Evolutionary conservation across 1,284 basidiomycete species (phyloP).

Genomic region (Pterulicium gracile): DNA sequence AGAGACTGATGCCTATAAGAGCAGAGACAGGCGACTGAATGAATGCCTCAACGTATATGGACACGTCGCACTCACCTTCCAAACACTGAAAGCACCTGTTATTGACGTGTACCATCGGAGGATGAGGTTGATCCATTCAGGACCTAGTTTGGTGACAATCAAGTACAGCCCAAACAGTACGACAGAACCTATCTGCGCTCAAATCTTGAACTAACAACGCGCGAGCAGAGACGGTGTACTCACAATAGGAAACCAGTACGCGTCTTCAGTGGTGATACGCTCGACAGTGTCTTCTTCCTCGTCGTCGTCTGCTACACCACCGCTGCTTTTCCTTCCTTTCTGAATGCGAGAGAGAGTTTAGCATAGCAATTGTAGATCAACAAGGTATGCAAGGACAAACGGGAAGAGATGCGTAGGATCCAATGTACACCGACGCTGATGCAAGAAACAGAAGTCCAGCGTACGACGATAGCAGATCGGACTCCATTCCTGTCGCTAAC

Average conservation of each 20-base stretch:
- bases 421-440: constrained; percentile 50
- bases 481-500: constrained; percentile 22
- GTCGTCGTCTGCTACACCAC: constrained; percentile 19
- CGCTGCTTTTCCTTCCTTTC: constrained; percentile 17
- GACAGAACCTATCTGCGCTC: constrained; percentile 48
- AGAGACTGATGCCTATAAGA: constrained; percentile 36
- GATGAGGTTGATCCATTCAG: constrained; percentile 74
- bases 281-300: constrained; percentile 43
- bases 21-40: too few species aligned
- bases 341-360: constrained; percentile 10
- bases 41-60: too few species aligned
- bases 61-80: constrained; percentile 51
- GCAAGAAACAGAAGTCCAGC: constrained; percentile 56
- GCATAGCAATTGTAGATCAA: too few species aligned
- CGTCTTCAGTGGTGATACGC: constrained; percentile 55
- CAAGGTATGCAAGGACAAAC: not conserved
- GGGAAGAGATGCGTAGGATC: constrained; percentile 56
- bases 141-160: constrained; percentile 68
- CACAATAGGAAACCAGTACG: constrained; percentile 70
- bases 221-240: constrained; percentile 13
- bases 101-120: constrained; percentile 71
- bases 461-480: constrained; percentile 55
- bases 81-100: constrained; percentile 54
- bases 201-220: not conserved
- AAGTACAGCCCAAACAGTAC: constrained; percentile 60